Evolutionary conservation across 345 rosid species (phyloP), one percentile per base, ranked within the genome.

Genomic region (Carallia brachiata): DNA sequence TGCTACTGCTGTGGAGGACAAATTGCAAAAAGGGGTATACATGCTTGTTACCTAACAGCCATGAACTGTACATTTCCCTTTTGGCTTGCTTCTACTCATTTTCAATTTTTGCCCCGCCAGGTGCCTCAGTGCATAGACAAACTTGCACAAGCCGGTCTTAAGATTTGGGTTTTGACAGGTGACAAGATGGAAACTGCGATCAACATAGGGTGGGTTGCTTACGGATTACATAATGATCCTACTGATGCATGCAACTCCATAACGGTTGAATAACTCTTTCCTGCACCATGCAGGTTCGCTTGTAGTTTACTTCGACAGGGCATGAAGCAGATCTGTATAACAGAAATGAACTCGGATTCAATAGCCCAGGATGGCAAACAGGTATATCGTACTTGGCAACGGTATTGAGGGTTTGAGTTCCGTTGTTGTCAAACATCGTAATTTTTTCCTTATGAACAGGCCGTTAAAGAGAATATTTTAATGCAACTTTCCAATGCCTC

Each of bases 141-240:
- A 72, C 93, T 92, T 47, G 88, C 93, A n/a, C 97, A 86, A 79
- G 97, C 93, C 23, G 93, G 97, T 70, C 64, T 92, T 44, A 85
- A 88, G 80, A 83, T 92, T 66, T 92, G 97, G 97, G 84, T 92
- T 73, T 84, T 92, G 58, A 92, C 97, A 0, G 97, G 97, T 16
- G 97, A 92, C 75, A 88, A 89, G 80, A 81, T 73, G 85, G 96
- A 92, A 79, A 92, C 97, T 36, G 93, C 97, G 66, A 85, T 88
- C 70, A 92, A 86, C 71, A 85, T 91, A 5, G 97, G 97, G 97
- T 89, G 71, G 37, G 80, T 72, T 67, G 64, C 34, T 2, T 56
- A 36, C 23, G 44, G 8, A 47, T 58, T 31, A 34, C 47, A 36
- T 23, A 31, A 58, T 58, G 75, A 67, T 75, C 68, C 65, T 55